Conservation (phyloP, 495 filamentous ascomycete species). For the Podospora australis region DNA sequence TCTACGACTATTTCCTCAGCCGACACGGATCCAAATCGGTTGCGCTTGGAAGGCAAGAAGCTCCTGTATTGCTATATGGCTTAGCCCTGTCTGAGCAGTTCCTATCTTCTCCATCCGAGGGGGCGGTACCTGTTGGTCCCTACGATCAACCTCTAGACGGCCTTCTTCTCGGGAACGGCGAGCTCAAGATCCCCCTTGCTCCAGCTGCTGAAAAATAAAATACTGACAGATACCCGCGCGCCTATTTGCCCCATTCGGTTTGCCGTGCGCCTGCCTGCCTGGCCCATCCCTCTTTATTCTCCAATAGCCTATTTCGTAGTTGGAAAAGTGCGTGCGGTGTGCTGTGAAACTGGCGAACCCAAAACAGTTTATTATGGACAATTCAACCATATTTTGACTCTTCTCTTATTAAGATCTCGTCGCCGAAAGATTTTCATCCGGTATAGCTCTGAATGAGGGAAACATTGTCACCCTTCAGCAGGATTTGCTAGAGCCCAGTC, state of each 20-base stretch:
- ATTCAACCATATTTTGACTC: neutral
- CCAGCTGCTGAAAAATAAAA: conserved; percentile 12
- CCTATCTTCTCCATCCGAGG: conserved; percentile 45
- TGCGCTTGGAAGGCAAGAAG: conserved; percentile 34
- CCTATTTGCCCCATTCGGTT: too few species aligned
- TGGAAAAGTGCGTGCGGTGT: too few species aligned
- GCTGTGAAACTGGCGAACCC: neutral
- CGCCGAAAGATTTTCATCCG: conserved; percentile 24
- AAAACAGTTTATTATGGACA: neutral
- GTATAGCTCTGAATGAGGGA: conserved; percentile 81
- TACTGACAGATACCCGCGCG: neutral
- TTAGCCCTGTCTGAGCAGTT: conserved; percentile 85
- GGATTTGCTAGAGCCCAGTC: conserved; percentile 66
- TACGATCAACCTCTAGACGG: conserved; percentile 43
- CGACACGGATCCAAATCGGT: conserved; percentile 52
- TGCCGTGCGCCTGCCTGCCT: conserved; percentile 9
- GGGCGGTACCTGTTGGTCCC: conserved; percentile 34
- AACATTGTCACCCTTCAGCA: conserved; percentile 96
- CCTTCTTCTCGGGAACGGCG: conserved; percentile 40
- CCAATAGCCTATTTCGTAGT: too few species aligned
- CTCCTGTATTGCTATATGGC: conserved; percentile 61
- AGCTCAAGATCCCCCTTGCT: conserved; percentile 28
- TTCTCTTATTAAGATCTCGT: conserved; percentile 3
- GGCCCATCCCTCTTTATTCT: conserved; percentile 9
- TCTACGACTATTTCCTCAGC: conserved; percentile 88